A percentile compares a stretch with the other conserved stretches of the same genome.
These are phyloP conservation scores for Nemania sp. DNA, from an alignment of 2,329 filamentous ascomycete genomes.

Conservation along the genomic window DNA sequence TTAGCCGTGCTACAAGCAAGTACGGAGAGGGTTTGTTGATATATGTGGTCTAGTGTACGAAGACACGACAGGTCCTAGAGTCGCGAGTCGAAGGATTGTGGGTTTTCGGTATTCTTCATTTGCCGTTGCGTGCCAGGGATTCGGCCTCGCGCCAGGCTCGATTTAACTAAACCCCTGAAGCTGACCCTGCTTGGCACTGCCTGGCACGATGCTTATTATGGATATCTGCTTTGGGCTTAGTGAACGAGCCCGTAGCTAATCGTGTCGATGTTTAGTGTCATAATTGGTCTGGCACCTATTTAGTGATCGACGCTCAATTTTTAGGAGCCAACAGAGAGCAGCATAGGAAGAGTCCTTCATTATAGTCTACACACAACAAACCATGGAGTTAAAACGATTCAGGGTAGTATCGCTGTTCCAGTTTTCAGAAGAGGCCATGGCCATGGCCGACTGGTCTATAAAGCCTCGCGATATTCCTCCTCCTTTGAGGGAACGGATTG, in stretches of 20 bases:
- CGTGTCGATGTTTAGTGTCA: neutral
- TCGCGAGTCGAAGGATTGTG: neutral
- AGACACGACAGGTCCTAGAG: neutral
- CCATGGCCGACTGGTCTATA: neutral
- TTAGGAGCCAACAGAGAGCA: no score
- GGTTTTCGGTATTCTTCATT: neutral
- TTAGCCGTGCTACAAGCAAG: neutral
- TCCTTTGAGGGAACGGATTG: neutral
- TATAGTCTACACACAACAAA: neutral
- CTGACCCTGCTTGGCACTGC: neutral
- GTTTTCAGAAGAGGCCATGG: neutral
- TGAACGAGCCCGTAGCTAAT: neutral
- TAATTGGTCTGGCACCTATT: no score
- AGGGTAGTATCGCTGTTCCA: neutral
- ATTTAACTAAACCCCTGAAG: conserved; percentile 1
- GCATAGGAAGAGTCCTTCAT: neutral
- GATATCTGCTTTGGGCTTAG: neutral
- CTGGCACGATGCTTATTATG: neutral
- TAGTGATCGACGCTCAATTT: no score
- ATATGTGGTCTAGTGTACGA: conserved; percentile 1
- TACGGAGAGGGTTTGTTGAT: neutral
- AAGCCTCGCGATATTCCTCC: neutral
- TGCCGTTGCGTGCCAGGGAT: neutral
- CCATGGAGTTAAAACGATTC: neutral
- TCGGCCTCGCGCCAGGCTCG: neutral